A percentile compares a stretch with the other conserved stretches of the same genome.
Conservation (phyloP, 768 basidiomycete genomes). For the Panellus pusillus region DNA sequence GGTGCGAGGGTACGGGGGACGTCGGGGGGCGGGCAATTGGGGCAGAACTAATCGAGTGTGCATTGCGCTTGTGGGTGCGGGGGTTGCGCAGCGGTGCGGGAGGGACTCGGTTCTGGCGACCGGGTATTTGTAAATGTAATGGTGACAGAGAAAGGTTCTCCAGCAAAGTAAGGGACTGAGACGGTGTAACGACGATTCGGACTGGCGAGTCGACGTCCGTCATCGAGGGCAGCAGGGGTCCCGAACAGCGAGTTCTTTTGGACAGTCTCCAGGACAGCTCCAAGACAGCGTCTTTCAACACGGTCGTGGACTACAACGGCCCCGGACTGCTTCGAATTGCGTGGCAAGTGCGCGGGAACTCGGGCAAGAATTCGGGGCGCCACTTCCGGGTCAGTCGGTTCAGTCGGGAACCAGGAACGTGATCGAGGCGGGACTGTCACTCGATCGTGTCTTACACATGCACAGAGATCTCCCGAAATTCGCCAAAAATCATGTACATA, state of each 20-base stretch:
- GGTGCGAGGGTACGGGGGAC: slow-evolving; percentile 61
- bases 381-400: too few relatives aligned
- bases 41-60: slow-evolving; percentile 82
- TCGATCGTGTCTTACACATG: too few relatives aligned
- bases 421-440: neutral
- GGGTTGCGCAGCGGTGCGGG: slow-evolving; percentile 29
- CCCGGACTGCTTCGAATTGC: slow-evolving; percentile 1
- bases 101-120: slow-evolving; percentile 44
- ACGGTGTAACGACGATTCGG: slow-evolving; percentile 72
- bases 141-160: slow-evolving; percentile 81
- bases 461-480: neutral
- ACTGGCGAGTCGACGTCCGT: slow-evolving; percentile 46
- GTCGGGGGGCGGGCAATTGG: slow-evolving; percentile 81
- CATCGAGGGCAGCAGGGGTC: neutral
- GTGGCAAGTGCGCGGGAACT: neutral
- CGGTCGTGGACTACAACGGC: slow-evolving; percentile 8
- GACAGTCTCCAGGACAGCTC: neutral
- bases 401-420: neutral
- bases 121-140: slow-evolving; percentile 87
- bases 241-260: neutral
- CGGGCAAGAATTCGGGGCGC: neutral
- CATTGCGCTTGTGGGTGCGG: slow-evolving; percentile 62
- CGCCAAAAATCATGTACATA: neutral
- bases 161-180: slow-evolving; percentile 90
- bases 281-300: neutral